Base-by-base conservation (phyloP, 2,329 filamentous ascomycete species). In the Aspergillus nomiae region DNA sequence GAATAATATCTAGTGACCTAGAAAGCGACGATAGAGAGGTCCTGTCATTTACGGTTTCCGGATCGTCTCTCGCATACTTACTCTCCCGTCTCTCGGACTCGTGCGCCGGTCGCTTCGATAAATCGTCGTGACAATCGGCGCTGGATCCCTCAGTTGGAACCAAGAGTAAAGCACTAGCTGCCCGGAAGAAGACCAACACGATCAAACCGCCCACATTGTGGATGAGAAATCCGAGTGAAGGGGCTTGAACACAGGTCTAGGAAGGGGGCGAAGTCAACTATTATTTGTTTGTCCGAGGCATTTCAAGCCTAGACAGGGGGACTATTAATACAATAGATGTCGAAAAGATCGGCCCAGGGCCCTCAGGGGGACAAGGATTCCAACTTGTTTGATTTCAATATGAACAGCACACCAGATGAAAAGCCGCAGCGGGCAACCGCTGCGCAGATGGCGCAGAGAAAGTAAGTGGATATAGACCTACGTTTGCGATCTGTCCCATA, bases 361-460 rank as follows among this genome's bases (percentile, higher is more conserved):
- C 71, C 70, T 68, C 77, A 80, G 58, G 72, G 75, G 60, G 69
- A 69, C 28, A 79, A 76, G 60, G 76, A 76, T 19, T 63, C 65
- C 16, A 28, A 69, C 54, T 57, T 73, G 34, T 68, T 73, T 60
- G 68, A 70, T 28, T 75, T 76, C 63, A 74, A 74, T 14, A 78
- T 78, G 77, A 75, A 76, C 56, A 77, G 76, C 36, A 78, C 77
- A 59, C 75, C 76, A 32, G 78, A 77, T 54, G 83, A 85, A 2
- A 76, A 78, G 67, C 80, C 81, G 30, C 78, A 81, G 68, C 80
- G 79, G 74, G 84, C 84, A 38, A 86, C 83, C 32, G 84, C 84
- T 45, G 83, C 84, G 45, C 84, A 86, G 74, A 57, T 86, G 74
- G 84, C 84, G 36, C 76, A 74, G 63, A 81, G 84, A 77, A 86